These are phyloP conservation scores for Yarrowia alimentaria DNA, from an alignment of 805 yeast genomes.

Conservation along the genomic window DNA sequence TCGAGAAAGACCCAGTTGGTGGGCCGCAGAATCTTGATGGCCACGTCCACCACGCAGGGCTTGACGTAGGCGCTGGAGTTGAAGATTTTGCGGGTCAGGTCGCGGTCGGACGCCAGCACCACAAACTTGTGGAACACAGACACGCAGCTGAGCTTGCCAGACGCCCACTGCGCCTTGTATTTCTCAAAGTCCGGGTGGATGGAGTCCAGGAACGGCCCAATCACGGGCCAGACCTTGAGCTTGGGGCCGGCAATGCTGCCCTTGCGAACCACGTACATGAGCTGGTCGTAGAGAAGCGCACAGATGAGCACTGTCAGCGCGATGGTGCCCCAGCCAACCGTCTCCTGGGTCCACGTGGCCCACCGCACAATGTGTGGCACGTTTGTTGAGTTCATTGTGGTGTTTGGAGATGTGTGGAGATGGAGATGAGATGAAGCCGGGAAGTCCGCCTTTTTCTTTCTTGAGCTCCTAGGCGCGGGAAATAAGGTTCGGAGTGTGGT, in stretches of 20 bases:
- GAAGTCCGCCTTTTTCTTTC: background rate
- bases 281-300: slow-evolving; percentile 42
- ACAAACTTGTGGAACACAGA: slow-evolving; percentile 98
- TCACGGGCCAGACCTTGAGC: slow-evolving; percentile 87
- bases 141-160: slow-evolving; percentile 93
- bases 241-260: slow-evolving; percentile 90
- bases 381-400: slow-evolving; percentile 17
- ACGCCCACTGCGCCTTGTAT: slow-evolving; percentile 88
- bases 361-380: slow-evolving; percentile 26
- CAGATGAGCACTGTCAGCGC: slow-evolving; percentile 30
- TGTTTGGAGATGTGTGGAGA: background rate
- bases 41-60: slow-evolving; percentile 98
- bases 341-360: slow-evolving; percentile 26
- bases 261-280: slow-evolving; percentile 74
- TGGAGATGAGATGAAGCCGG: background rate
- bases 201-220: slow-evolving; percentile 94
- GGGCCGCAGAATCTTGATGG: slow-evolving; percentile 88
- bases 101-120: slow-evolving; percentile 86
- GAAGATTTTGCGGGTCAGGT: slow-evolving; percentile 81
- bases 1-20: slow-evolving; percentile 97
- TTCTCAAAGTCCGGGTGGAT: slow-evolving; percentile 95
- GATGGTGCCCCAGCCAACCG: slow-evolving; percentile 21
- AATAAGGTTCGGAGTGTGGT: background rate
- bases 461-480: background rate
- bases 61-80: slow-evolving; percentile 84